Evolutionary conservation across 1,284 basidiomycete species (phyloP).

Genomic region (Exobasidium rhododendri): DNA sequence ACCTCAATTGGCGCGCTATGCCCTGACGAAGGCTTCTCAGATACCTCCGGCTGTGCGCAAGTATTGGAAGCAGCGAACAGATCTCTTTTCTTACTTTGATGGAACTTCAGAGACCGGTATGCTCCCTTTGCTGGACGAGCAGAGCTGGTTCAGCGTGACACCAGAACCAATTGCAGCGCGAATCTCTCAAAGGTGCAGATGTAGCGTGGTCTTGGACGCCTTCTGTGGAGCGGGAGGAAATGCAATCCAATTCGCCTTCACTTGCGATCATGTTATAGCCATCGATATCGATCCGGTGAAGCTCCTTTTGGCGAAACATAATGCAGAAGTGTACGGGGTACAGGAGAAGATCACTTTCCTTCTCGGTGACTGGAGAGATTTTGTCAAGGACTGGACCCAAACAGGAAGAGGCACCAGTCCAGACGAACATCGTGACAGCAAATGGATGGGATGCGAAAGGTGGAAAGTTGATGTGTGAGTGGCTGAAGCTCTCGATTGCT

Average conservation of each 20-base stretch:
- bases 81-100: conserved; percentile 43
- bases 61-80: conserved; percentile 37
- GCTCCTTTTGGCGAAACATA: conserved; percentile 81
- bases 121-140: conserved; percentile 64
- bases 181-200: conserved; percentile 78
- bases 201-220: conserved; percentile 69
- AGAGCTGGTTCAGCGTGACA: conserved; percentile 96
- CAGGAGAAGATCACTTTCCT: conserved; percentile 90
- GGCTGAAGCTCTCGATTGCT: no score
- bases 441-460: conserved; percentile 27
- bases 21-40: conserved; percentile 12
- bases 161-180: conserved; percentile 86
- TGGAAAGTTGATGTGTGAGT: conserved; percentile 9
- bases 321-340: conserved; percentile 84
- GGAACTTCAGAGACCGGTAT: conserved; percentile 14
- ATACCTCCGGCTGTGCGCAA: conserved; percentile 22
- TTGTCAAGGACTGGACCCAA: conserved; percentile 59
- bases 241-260: conserved; percentile 91
- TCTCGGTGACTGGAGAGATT: conserved; percentile 77
- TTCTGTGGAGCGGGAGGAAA: conserved; percentile 99
- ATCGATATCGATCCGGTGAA: conserved; percentile 81
- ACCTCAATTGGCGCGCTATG: background rate
- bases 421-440: conserved; percentile 3
- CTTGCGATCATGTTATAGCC: conserved; percentile 89
- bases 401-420: conserved; percentile 27